Conservation (phyloP, 805 yeast species). For the Kuraishia hungarica region DNA sequence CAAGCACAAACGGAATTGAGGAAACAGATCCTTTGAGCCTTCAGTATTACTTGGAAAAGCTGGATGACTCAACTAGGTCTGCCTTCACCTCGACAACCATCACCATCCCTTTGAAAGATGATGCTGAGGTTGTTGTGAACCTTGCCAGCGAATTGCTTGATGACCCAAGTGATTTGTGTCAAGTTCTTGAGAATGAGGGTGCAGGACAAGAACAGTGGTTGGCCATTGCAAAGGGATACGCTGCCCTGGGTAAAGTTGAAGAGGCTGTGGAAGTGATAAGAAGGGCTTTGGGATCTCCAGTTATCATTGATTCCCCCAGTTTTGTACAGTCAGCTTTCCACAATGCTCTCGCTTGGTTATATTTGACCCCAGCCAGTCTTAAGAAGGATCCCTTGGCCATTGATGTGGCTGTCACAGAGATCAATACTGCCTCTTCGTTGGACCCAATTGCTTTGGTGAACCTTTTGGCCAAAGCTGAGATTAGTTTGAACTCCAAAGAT, state of each 20-base stretch:
- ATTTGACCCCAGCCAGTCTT: conserved; percentile 34
- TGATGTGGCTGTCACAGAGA: conserved; percentile 19
- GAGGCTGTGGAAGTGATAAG: conserved; percentile 60
- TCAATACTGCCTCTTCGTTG: conserved; percentile 37
- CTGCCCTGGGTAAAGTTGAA: conserved; percentile 43
- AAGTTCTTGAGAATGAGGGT: conserved; percentile 71
- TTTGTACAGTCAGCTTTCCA: conserved; percentile 45
- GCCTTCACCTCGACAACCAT: conserved; percentile 16
- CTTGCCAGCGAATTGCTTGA: conserved; percentile 78
- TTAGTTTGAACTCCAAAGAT: conserved; percentile 56
- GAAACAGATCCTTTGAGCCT: conserved; percentile 15
- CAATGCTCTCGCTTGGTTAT: conserved; percentile 67
- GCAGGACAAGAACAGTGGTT: conserved; percentile 78
- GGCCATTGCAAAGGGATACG: conserved; percentile 74
- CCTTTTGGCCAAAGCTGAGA: conserved; percentile 60
- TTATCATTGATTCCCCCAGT: conserved; percentile 21
- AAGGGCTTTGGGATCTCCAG: conserved; percentile 41
- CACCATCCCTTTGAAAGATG: conserved; percentile 63
- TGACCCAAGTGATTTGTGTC: conserved; percentile 77
- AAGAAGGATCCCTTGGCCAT: conserved; percentile 12
- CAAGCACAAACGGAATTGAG: background rate
- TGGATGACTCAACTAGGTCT: conserved; percentile 14
- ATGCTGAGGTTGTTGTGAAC: conserved; percentile 83
- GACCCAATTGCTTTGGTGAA: conserved; percentile 39
- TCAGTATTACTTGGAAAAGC: conserved; percentile 15